Evolutionary conservation across 1,139 yeast genomes (phyloP), one percentile per base, ranked within the genome.

Genomic region (Yamadazyma triangularis): DNA sequence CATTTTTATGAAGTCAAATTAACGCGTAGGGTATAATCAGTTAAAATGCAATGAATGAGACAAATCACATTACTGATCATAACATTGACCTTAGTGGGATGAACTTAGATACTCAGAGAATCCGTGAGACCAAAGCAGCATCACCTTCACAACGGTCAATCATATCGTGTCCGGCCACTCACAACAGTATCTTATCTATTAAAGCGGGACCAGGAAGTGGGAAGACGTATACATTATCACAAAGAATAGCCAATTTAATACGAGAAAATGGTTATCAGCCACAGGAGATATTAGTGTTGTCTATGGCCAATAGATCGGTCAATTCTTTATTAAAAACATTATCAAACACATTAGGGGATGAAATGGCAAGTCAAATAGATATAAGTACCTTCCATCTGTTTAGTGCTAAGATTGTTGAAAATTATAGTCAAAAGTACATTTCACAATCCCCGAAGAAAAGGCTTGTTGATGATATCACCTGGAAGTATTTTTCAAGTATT

Each of bases 141-240:
- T 66, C 73, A 0, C 38, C 44, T 4, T 55, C 72, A 1, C 79
- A 73, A 44, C 24, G 31, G 12, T 35, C 36, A 4, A 63, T 70
- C 5, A 61, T 74, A 8, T 33, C 45, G 2, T 48, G 46, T 36
- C 70, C 73, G 0, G 52, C 63, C 5, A 42, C 39, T 2, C 58
- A 61, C 4, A 50, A 56, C 15, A 51, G 64, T 3, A 53, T 79
- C 1, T 50, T 80, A 8, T 62, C 73, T 14, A 61, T 81, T 2
- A 60, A 66, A 13, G 83, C 88, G 0, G 88, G 89, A 0, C 88
- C 89, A 1, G 89, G 89, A 3, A 73, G 84, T 14, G 94, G 94
- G 1, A 84, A 84, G 45, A 82, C 93, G 0, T 60, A 62, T 25
- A 79, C 88, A 0, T 44, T 84, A 19, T 72, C 76, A 2, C 58